These are phyloP conservation scores for Colletotrichum nymphaeae DNA, from an alignment of 2,329 filamentous ascomycete genomes.

Conservation along the genomic window DNA sequence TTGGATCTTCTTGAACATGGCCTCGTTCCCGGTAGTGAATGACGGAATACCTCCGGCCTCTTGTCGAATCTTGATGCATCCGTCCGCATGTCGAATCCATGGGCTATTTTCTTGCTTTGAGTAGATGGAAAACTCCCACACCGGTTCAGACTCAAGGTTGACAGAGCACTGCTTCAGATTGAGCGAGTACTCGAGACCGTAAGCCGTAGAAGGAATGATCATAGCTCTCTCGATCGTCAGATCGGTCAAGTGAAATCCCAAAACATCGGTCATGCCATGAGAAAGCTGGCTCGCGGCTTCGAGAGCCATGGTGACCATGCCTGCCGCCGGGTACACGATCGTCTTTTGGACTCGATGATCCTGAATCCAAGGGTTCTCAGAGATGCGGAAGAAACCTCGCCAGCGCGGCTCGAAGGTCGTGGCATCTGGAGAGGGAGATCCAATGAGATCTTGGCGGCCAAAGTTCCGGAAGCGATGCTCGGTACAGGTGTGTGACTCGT, in stretches of 20 bases:
- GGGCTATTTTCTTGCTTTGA: conserved; percentile 52
- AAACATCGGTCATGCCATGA: conserved; percentile 32
- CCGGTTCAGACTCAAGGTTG: conserved; percentile 22
- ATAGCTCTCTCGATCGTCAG: conserved; percentile 63
- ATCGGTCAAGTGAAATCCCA: conserved; percentile 56
- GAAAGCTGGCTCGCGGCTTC: conserved; percentile 58
- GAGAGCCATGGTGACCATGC: conserved; percentile 61
- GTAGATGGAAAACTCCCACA: conserved; percentile 57
- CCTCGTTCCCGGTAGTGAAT: conserved; percentile 17
- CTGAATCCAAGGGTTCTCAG: conserved; percentile 63
- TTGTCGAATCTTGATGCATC: conserved; percentile 37
- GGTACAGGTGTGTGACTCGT: conserved; percentile 60
- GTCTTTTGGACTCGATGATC: conserved; percentile 64
- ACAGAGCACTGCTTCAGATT: conserved; percentile 50
- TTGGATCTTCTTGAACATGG: conserved; percentile 40
- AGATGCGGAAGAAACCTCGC: conserved; percentile 60
- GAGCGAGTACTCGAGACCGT: conserved; percentile 63
- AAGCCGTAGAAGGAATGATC: conserved; percentile 57
- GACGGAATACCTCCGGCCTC: not conserved
- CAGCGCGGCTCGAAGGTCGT: conserved; percentile 59
- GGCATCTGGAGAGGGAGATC: conserved; percentile 56
- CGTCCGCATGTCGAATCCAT: conserved; percentile 33
- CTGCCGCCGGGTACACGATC: conserved; percentile 62
- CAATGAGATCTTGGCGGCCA: conserved; percentile 63
- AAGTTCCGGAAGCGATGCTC: conserved; percentile 57